Evolutionary conservation across 73 alveolate genomes (phyloP).

Genomic region (Stentor roeselii): DNA sequence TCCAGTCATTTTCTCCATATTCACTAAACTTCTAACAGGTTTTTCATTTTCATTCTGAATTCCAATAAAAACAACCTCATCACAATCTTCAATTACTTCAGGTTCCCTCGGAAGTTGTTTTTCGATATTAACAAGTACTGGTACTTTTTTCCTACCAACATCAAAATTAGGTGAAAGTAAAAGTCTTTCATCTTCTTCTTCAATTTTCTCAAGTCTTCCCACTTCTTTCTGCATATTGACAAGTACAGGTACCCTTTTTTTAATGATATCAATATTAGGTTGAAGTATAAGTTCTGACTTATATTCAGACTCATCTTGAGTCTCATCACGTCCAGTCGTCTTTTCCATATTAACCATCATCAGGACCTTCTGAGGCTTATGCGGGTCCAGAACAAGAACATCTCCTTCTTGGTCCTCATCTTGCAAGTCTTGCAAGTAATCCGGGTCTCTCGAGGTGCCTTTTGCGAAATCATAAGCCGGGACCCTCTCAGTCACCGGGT

Average conservation of each 20-base stretch:
- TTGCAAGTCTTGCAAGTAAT: not conserved
- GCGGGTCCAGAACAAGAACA: not conserved
- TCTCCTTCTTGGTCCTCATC: slow-evolving; percentile 16
- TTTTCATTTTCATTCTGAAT: not conserved
- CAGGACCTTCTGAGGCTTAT: not conserved
- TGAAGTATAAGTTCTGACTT: not conserved
- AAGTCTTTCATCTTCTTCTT: not conserved
- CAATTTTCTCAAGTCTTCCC: slow-evolving; percentile 14
- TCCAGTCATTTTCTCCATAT: slow-evolving; percentile 18
- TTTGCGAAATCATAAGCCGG: slow-evolving; percentile 26
- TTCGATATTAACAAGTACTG: slow-evolving; percentile 14
- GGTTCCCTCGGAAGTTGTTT: not conserved
- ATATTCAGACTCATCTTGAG: not conserved
- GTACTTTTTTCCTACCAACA: not conserved
- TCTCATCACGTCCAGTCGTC: slow-evolving; percentile 8
- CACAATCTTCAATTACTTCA: not conserved
- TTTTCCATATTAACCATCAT: slow-evolving; percentile 25
- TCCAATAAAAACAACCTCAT: not conserved
- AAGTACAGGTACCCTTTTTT: slow-evolving; percentile 4
- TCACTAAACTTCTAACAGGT: not conserved
- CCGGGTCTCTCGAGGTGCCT: slow-evolving; percentile 1
- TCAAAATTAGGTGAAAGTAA: not conserved
- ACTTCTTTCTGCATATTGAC: slow-evolving; percentile 9
- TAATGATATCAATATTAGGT: not conserved
- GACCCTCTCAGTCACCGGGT: not conserved